Evolutionary conservation across 1,284 basidiomycete genomes (phyloP), one percentile per base, ranked within the genome.

Genomic region (Ustilago trichophora): DNA sequence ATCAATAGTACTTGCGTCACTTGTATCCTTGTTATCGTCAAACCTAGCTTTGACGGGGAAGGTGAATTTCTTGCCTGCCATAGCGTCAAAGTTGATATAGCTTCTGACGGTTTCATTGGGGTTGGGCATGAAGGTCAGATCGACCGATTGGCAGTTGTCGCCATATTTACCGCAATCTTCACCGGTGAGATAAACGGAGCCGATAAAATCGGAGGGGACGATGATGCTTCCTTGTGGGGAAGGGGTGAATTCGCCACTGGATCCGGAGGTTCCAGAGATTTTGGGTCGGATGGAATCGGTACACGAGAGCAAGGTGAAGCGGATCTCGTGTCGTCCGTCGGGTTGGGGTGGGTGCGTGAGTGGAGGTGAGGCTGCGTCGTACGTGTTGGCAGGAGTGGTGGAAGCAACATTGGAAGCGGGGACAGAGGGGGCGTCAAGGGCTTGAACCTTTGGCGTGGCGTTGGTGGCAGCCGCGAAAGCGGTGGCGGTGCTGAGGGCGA

Each of bases 241-340:
- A 5, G 55, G 45, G 15, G 46, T 50, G 42, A 37, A 62, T 13
- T 40, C 26, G n/a, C 52, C 51, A 5, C 35, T 9, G 36, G 49
- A 49, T 21, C 46, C 41, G 6, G 62, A 65, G 15, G 42, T 50
- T 32, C 62, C 62, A 4, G 62, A 65, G 36, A 65, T 53, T 37
- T 65, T 65, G 54, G 62, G 62, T 26, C 52, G 51, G 10, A 58
- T 36, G 21, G 25, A 6, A 6, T 45, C 7, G 8, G 54, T 36
- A 21, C 62, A 65, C 29, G 31, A 27, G 21, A 53, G 45, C 0
- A 65, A 43, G 19, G 49, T 43, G 46, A 65, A 65, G 22, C 62
- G 54, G 44, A 65, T 47, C 22, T 57, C 54, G 62, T 65, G 62
- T 4, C 62, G 49, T 9, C 62, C 62, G 15, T 65, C 62, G 13